Base-by-base conservation (phyloP, 495 filamentous ascomycete genomes). In the Baudoinia panamericana region DNA sequence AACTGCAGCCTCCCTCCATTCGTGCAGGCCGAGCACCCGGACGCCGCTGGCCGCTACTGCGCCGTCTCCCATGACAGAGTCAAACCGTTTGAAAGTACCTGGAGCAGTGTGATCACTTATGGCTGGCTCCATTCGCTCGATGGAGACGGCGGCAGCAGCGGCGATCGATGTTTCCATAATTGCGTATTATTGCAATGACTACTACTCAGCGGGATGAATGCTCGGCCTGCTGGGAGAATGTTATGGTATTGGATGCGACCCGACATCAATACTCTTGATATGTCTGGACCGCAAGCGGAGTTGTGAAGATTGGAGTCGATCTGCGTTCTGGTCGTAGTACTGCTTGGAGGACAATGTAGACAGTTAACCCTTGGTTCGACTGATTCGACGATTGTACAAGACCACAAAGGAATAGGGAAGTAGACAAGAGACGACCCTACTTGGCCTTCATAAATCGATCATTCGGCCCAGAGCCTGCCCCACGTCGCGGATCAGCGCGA, bases 1-100 rank as follows among this genome's bases (percentile, higher is more conserved):
- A 12, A 66, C 53, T 23, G 76, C 76, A 13, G 78, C 82, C 54
- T 73, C 68, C 48, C 73, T 72, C 61, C 70, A 78, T 55, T 84
- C 76, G 36, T 65, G 59, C 45, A 72, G 69, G 38, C 60, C 58
- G 39, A 84, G 57, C 36, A 63, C 53, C 33, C 80, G 80, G 44
- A 84, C 69, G 20, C 54, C 36, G 34, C 39, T 50, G 49, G 12
- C 38, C 30, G n/a, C 16, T 23, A 26, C 36, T 45, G 51, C 45
- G 32, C 32, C 31, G 18, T 40, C 29, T 4, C 4, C 23, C 36
- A 41, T 46, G 24, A 41, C 39, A 15, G 45, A 38, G 25, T 48
- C 30, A 11, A 31, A 24, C 11, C 30, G 18, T 28, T 35, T 22
- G 37, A 21, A n/a, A 7, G 2, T 39, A 13, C 16, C 15, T 4